phyloP scores from a whole-genome alignment of 2,329 filamentous ascomycete species.

The Pyrenophora teres region DNA sequence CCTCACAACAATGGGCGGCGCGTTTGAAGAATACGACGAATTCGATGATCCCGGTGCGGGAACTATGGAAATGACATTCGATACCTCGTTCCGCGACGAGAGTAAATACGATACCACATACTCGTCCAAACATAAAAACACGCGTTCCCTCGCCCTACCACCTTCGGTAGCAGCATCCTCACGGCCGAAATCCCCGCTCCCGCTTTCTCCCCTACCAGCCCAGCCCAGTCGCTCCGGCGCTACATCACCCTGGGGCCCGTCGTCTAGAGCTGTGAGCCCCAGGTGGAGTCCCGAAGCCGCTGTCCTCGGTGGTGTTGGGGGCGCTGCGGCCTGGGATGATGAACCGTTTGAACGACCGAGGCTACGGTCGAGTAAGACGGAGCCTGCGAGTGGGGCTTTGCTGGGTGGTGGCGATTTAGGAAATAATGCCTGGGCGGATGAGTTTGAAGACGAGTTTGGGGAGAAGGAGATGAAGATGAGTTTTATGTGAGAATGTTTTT shows the following conservation, averaged over 20 bases:
- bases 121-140: slow-evolving; percentile 1
- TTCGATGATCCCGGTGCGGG: slow-evolving; percentile 33
- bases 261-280: neutral
- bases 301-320: neutral
- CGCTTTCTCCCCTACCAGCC: neutral
- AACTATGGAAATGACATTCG: slow-evolving; percentile 52
- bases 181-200: neutral
- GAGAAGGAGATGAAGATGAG: slow-evolving; percentile 57
- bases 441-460: slow-evolving; percentile 54
- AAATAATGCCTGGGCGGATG: slow-evolving; percentile 55
- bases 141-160: neutral
- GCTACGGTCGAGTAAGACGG: no score
- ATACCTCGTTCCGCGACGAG: slow-evolving; percentile 42
- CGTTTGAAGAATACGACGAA: slow-evolving; percentile 46
- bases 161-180: slow-evolving; percentile 19
- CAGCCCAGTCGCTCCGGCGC: slow-evolving; percentile 8
- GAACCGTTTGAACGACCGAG: neutral
- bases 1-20: slow-evolving; percentile 12
- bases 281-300: slow-evolving; percentile 3
- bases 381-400: neutral
- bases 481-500: slow-evolving; percentile 40
- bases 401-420: slow-evolving; percentile 22
- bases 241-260: slow-evolving; percentile 13
- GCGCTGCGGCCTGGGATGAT: slow-evolving; percentile 18
- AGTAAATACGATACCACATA: neutral